A percentile compares a stretch with the other conserved stretches of the same genome.
phyloP scores from a whole-genome alignment of 345 rosid genomes.

The Salix dunnii region DNA sequence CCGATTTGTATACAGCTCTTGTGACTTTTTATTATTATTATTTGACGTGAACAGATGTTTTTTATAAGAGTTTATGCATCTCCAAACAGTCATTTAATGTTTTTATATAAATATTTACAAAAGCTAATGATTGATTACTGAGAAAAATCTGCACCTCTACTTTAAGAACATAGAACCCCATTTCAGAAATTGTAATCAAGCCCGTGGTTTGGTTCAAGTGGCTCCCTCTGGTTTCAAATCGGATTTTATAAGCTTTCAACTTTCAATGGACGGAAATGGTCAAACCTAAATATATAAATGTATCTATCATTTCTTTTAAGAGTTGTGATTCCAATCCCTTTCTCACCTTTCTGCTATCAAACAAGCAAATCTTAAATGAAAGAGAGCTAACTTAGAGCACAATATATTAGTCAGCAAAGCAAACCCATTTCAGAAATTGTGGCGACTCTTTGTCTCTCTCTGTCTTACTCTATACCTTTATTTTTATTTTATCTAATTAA shows the following conservation, averaged over 20 bases:
- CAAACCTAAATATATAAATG: slow-evolving; percentile 13
- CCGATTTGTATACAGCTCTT: not conserved
- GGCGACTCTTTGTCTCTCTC: slow-evolving; percentile 11
- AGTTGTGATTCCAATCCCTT: slow-evolving; percentile 31
- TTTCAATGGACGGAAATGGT: slow-evolving; percentile 22
- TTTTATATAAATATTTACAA: too few relatives aligned
- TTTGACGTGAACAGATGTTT: too few relatives aligned
- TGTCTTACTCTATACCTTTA: not conserved
- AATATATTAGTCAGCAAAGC: slow-evolving; percentile 20
- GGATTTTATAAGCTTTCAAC: slow-evolving; percentile 7
- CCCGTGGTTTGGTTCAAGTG: not conserved
- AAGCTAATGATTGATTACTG: too few relatives aligned
- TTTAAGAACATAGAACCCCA: slow-evolving; percentile 1
- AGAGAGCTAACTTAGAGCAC: not conserved
- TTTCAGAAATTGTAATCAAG: not conserved
- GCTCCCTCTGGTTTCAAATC: slow-evolving; percentile 1
- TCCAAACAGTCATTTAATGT: too few relatives aligned
- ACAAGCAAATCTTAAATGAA: not conserved
- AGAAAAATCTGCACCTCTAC: too few relatives aligned
- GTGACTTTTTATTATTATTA: too few relatives aligned
- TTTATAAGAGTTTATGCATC: too few relatives aligned
- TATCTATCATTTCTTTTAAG: slow-evolving; percentile 6
- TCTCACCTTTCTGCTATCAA: slow-evolving; percentile 11
- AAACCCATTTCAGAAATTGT: slow-evolving; percentile 32
- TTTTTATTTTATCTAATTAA: not conserved